Base-by-base conservation (phyloP, 257 asterid genomes). In the Primulina huaijiensis region DNA sequence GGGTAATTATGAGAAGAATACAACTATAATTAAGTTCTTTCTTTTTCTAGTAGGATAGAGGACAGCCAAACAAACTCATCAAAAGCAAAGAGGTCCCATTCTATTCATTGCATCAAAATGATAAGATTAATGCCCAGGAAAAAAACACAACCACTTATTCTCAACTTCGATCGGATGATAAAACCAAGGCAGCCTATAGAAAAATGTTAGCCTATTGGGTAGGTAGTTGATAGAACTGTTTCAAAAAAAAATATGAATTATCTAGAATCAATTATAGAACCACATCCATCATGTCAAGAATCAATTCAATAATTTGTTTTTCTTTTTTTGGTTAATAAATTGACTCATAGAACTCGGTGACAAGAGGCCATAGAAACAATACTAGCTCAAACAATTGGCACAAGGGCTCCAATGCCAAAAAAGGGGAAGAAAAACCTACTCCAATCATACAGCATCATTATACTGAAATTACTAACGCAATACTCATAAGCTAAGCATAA, bases 241-340 rank as follows among this genome's bases (percentile, higher is more conserved):
- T 40, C 3, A 40, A 40, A 40, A 40, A 9, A 9, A 9, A 8
- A 43, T 1, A 17, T 38, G 17, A 5, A 11, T 23, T 40, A 3
- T 40, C 35, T 38, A 40, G 46, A 55, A 17, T 30, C 11, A 8
- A 63, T 27, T 27, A 27, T 27, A 27, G 3, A 27, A 56, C 40
- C 19, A 6, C 8, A 21, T n/a, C 50, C 6, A 17, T 20, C 30
- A 46, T 17, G 7, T 6, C 11, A 21, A 33, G 37, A 12, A 31
- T 74, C 29, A 30, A 56, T 58, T 63, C 59, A 27, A 27, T 62
- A 23, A 43, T 70, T 43, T 46, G 60, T 52, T 72, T 64, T 7
- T 30, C 23, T 17, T 43, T 56, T 55, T 35, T 61, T 50, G 34
- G 29, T 23, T 3, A 29, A 38, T 20, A 52, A 60, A 66, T 25